Conservation (phyloP, 2,329 filamentous ascomycete genomes). For the Thielaviopsis punctulata region DNA sequence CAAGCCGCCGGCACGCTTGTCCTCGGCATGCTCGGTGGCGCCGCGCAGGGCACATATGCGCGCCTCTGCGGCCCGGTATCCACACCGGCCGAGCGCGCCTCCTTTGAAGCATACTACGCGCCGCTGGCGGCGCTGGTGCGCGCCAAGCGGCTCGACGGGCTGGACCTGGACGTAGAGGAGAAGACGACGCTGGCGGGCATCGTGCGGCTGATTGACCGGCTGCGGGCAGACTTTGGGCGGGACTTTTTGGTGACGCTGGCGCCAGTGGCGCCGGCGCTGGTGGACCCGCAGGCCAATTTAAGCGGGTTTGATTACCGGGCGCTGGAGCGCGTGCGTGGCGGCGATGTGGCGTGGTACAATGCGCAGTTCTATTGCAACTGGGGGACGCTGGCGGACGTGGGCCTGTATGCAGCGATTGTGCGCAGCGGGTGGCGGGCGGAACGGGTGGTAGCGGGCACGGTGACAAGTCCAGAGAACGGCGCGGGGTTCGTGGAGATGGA, state of each 20-base stretch:
- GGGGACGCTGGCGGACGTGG: slow-evolving; percentile 36
- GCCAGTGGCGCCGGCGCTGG: slow-evolving; percentile 59
- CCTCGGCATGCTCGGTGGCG: slow-evolving; percentile 75
- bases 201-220: slow-evolving; percentile 47
- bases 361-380: slow-evolving; percentile 88
- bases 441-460: slow-evolving; percentile 62
- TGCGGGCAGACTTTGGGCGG: slow-evolving; percentile 51
- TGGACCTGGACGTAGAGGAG: slow-evolving; percentile 73
- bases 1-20: slow-evolving; percentile 62
- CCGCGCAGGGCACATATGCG: slow-evolving; percentile 53
- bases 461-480: slow-evolving; percentile 65
- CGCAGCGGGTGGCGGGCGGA: slow-evolving; percentile 52
- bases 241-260: slow-evolving; percentile 65
- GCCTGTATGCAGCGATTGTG: slow-evolving; percentile 33
- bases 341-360: slow-evolving; percentile 70
- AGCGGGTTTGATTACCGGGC: slow-evolving; percentile 69
- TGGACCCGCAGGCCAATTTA: slow-evolving; percentile 39
- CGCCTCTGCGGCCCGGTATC: slow-evolving; percentile 35
- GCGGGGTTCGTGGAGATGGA: slow-evolving; percentile 31
- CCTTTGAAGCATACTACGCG: slow-evolving; percentile 58
- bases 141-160: slow-evolving; percentile 43
- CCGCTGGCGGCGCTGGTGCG: slow-evolving; percentile 51
- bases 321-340: slow-evolving; percentile 50
- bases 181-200: slow-evolving; percentile 48
- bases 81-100: slow-evolving; percentile 7